Evolutionary conservation across 1,284 basidiomycete species (phyloP).

Genomic region (Ganoderma leucocontextum): DNA sequence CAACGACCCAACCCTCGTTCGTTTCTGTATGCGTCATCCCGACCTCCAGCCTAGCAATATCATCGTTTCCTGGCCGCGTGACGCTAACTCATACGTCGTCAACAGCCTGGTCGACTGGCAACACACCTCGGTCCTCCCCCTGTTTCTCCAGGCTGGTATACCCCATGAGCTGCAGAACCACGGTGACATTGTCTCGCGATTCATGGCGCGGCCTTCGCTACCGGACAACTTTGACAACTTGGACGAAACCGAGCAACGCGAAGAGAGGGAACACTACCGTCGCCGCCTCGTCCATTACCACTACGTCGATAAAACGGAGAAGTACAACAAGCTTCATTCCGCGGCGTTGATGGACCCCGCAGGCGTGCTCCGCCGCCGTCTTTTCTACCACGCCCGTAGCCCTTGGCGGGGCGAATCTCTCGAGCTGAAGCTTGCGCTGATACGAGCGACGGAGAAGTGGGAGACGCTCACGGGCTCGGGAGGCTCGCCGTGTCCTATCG

Average conservation of each 20-base stretch:
- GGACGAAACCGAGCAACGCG: constrained; percentile 38
- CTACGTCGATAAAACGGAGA: constrained; percentile 51
- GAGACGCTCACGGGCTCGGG: constrained; percentile 45
- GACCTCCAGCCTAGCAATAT: constrained; percentile 50
- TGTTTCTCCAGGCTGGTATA: constrained; percentile 55
- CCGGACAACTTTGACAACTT: constrained; percentile 50
- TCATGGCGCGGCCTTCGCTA: constrained; percentile 46
- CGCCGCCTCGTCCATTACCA: constrained; percentile 55
- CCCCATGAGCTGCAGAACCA: constrained; percentile 56
- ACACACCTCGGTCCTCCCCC: constrained; percentile 54
- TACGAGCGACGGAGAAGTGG: constrained; percentile 50
- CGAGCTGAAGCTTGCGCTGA: constrained; percentile 50
- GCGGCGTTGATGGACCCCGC: constrained; percentile 46
- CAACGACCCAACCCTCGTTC: constrained; percentile 39
- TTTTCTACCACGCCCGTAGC: constrained; percentile 49
- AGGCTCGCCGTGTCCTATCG: constrained; percentile 17
- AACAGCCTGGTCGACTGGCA: constrained; percentile 53
- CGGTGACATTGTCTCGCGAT: constrained; percentile 48
- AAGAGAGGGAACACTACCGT: constrained; percentile 46
- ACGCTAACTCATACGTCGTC: constrained; percentile 39
- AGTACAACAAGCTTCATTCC: constrained; percentile 51
- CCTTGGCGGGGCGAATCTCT: constrained; percentile 58
- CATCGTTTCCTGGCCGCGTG: constrained; percentile 44
- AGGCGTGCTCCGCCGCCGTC: constrained; percentile 44
- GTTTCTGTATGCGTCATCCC: constrained; percentile 48